Percentiles rank a stretch among this genome's conserved stretches.
phyloP scores from a whole-genome alignment of 768 basidiomycete genomes.

The Punctularia strigosozonata region DNA sequence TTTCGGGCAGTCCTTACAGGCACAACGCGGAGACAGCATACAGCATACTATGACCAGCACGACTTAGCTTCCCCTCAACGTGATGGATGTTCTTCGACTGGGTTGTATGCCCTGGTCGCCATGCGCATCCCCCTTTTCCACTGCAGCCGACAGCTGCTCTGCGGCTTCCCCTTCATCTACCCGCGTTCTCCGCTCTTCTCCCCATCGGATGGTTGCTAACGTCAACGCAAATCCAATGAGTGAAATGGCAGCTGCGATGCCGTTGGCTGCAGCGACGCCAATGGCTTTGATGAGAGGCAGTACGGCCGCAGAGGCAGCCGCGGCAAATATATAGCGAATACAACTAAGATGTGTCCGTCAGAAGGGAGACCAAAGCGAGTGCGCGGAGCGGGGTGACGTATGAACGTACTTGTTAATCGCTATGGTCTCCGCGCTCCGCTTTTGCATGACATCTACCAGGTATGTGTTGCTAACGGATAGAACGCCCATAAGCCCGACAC shows the following conservation, averaged over 20 bases:
- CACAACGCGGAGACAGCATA: too few relatives aligned
- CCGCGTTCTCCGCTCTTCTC: conserved; percentile 38
- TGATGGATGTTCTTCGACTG: too few relatives aligned
- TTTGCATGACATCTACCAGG: conserved; percentile 46
- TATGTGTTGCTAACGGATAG: conserved; percentile 47
- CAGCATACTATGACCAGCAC: too few relatives aligned
- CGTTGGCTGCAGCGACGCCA: conserved; percentile 40
- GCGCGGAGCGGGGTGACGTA: too few relatives aligned
- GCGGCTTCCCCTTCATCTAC: conserved; percentile 47
- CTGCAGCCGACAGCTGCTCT: conserved; percentile 39
- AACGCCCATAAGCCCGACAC: too few relatives aligned
- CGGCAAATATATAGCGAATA: conserved; percentile 31
- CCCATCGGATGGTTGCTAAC: too few relatives aligned
- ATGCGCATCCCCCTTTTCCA: conserved; percentile 45
- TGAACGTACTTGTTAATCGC: conserved; percentile 46
- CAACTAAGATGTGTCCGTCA: too few relatives aligned
- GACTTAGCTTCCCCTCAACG: too few relatives aligned
- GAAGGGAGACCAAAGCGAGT: too few relatives aligned
- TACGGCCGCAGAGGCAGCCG: conserved; percentile 30
- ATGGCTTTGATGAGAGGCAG: conserved; percentile 42
- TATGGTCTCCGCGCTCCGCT: conserved; percentile 50
- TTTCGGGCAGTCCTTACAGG: too few relatives aligned
- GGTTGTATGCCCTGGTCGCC: conserved; percentile 25
- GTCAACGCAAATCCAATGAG: conserved; percentile 41
- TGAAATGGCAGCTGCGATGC: conserved; percentile 30